Conservation (phyloP, 2,329 filamentous ascomycete genomes). For the Grosmannia huntii region DNA sequence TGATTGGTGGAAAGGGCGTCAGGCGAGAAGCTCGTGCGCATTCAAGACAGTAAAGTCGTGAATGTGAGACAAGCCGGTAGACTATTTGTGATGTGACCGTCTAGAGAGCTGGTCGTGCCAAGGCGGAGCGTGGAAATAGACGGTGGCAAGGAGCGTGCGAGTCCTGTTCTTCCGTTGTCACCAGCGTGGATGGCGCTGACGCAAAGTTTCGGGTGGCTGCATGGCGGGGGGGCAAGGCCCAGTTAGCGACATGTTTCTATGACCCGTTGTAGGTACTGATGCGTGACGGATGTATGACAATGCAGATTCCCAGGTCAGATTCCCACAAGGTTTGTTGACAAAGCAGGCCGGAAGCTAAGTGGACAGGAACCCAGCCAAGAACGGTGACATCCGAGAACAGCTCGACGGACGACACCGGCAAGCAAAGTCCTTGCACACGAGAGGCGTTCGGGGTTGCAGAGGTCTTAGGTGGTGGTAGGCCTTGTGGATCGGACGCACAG, state of each 20-base stretch:
- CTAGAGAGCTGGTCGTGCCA: background rate
- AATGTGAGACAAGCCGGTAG: background rate
- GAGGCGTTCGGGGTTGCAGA: background rate
- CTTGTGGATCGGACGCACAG: background rate
- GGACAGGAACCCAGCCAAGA: background rate
- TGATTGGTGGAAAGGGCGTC: background rate
- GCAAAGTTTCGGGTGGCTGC: slow-evolving; percentile 22
- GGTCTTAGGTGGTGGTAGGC: background rate
- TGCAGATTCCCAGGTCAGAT: slow-evolving; percentile 4
- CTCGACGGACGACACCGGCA: background rate
- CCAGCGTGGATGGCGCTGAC: slow-evolving; percentile 4
- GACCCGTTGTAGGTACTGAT: background rate
- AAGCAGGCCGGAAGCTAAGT: background rate
- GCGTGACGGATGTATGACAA: slow-evolving; percentile 2
- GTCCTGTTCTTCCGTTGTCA: background rate
- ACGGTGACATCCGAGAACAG: background rate
- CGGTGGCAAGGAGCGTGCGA: background rate
- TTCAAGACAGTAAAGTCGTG: background rate
- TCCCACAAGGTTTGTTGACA: background rate
- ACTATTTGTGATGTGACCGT: background rate
- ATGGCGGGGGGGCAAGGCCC: slow-evolving; percentile 15
- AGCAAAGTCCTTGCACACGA: background rate
- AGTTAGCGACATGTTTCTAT: slow-evolving; percentile 16
- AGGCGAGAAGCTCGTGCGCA: background rate
- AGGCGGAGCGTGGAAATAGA: background rate